Evolutionary conservation across 352 stramenopile species (phyloP), one percentile per base, ranked within the genome.

Genomic region (Pythium dissimile): DNA sequence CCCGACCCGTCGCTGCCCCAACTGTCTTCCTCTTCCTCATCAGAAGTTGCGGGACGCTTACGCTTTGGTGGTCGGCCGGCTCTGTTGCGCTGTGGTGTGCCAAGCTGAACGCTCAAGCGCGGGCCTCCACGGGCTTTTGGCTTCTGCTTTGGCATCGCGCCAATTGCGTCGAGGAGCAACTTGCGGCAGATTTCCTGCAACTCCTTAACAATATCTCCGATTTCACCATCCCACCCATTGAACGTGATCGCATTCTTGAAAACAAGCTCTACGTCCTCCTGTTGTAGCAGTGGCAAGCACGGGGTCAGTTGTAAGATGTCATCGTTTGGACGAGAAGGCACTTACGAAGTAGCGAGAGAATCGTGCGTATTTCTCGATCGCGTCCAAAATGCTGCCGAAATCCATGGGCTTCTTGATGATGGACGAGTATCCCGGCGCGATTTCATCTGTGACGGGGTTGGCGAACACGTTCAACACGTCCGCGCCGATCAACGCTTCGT

Each of bases 331-430:
- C 21, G 27, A 51, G 9, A 24, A 20, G 30, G 4, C n/a, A 77
- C 73, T 61, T 86, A 94, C 85, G 45, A 89, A 90, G 58, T 95
- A 95, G 26, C 85, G 71, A 32, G 67, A 64, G 55, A 95, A 92
- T 46, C 68, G 73, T 24, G 54, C 59, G 67, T 91, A 95, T 41
- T 75, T 71, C 34, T 73, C 52, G 52, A 98, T 73, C 48, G 86
- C 90, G 23, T 89, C 75, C 47, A 80, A 73, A 64, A 98, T 98
- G 6, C 84, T 96, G n/a, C 87, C 83, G 71, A 98, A 97, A 75
- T 98, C 93, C 84, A 97, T 98, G 11, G 94, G 94, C 37, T 86
- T 76, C 21, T 51, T 52, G 56, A 98, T 90, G 38, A 97, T 78
- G 41, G 90, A 68, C 11, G 77, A 95, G 59, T 98, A 98, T n/a